These are phyloP conservation scores for Kodamaea laetipori DNA, from an alignment of 805 yeast species.

Conservation along the genomic window DNA sequence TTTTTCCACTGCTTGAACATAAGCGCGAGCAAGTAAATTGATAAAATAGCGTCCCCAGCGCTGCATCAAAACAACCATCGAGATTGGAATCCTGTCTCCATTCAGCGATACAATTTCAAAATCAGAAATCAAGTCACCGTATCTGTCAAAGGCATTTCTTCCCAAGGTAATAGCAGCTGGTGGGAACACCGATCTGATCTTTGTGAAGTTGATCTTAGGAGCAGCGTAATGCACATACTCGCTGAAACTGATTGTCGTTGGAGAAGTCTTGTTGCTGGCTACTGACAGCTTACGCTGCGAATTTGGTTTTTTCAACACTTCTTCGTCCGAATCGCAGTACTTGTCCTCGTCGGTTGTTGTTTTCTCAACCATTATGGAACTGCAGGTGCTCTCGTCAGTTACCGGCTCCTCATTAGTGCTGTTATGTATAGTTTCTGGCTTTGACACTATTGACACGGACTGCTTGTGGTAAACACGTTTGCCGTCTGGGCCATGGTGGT, in stretches of 20 bases:
- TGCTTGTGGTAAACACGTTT: constrained; percentile 16
- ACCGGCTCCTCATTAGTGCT: constrained; percentile 12
- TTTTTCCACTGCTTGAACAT: constrained; percentile 55
- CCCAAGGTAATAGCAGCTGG: constrained; percentile 79
- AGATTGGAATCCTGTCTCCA: constrained; percentile 67
- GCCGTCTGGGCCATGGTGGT: constrained; percentile 22
- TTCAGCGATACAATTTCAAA: constrained; percentile 71
- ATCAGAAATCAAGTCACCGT: constrained; percentile 64
- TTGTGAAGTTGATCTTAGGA: constrained; percentile 66
- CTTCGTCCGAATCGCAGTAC: constrained; percentile 15
- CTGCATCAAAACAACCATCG: constrained; percentile 60
- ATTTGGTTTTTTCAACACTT: constrained; percentile 4
- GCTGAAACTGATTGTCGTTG: constrained; percentile 50
- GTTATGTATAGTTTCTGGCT: not conserved
- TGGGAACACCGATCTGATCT: constrained; percentile 70
- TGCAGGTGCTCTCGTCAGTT: constrained; percentile 16
- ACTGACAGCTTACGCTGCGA: constrained; percentile 22
- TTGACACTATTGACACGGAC: not conserved
- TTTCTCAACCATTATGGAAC: constrained; percentile 14
- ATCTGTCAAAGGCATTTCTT: constrained; percentile 69
- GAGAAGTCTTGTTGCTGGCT: constrained; percentile 24
- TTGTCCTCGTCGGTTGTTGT: constrained; percentile 16
- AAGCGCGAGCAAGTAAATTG: constrained; percentile 60
- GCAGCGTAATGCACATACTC: constrained; percentile 77
- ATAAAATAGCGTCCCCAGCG: constrained; percentile 80